Evolutionary conservation across 768 basidiomycete species (phyloP).

Genomic region (Terana coerulea): DNA sequence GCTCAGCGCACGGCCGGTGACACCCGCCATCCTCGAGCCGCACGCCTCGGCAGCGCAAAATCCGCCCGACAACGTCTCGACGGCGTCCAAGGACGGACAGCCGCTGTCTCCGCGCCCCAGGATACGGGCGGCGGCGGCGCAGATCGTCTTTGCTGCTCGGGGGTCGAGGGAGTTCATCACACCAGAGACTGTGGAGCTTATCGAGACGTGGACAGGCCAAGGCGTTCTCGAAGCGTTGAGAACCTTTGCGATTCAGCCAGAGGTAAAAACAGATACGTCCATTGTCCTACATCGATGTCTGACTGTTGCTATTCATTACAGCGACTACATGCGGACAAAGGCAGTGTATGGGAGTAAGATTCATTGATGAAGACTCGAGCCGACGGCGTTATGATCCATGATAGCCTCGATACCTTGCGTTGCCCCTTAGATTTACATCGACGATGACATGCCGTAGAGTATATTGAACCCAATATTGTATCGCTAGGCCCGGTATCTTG

Average conservation of each 20-base stretch:
- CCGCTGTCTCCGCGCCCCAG: slow-evolving; percentile 21
- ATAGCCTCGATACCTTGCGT: too few relatives aligned
- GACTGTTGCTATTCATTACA: slow-evolving; percentile 24
- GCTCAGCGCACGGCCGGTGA: slow-evolving; percentile 41
- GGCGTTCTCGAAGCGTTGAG: slow-evolving; percentile 57
- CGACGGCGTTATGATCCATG: too few relatives aligned
- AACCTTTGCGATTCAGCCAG: slow-evolving; percentile 41
- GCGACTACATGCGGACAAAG: slow-evolving; percentile 50
- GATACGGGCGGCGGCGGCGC: slow-evolving; percentile 75
- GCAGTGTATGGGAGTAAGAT: slow-evolving; percentile 61
- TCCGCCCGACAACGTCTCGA: slow-evolving; percentile 12
- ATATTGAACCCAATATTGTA: too few relatives aligned
- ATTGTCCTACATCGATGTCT: neutral
- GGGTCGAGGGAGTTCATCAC: slow-evolving; percentile 71
- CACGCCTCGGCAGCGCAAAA: slow-evolving; percentile 18
- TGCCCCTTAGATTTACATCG: too few relatives aligned
- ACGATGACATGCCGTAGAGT: too few relatives aligned
- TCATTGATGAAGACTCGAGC: too few relatives aligned
- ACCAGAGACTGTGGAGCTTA: slow-evolving; percentile 53
- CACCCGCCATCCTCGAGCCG: slow-evolving; percentile 31
- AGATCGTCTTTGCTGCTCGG: slow-evolving; percentile 81
- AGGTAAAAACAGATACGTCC: slow-evolving; percentile 37
- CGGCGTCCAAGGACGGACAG: slow-evolving; percentile 10
- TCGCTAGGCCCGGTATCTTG: too few relatives aligned
- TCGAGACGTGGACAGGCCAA: slow-evolving; percentile 61